These are phyloP conservation scores for Rhododendron henanense DNA, from an alignment of 148 eudicot genomes.

Conservation along the genomic window DNA sequence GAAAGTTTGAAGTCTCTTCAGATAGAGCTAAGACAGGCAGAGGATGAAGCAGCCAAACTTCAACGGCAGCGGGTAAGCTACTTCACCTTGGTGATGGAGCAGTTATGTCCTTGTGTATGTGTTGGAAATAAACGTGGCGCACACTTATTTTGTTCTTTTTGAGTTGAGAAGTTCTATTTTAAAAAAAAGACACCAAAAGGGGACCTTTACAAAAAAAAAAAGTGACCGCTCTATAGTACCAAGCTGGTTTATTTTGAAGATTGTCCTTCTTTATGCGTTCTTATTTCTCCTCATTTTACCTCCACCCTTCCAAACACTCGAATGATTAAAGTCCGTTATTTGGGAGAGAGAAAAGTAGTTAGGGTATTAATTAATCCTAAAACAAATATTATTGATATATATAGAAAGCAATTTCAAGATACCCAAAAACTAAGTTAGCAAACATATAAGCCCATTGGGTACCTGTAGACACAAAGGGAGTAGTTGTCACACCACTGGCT, in stretches of 20 bases:
- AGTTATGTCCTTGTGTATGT: neutral
- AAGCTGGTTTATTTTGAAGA: neutral
- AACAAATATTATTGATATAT: neutral
- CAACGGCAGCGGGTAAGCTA: constrained; percentile 70
- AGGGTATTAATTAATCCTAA: neutral
- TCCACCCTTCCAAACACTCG: neutral
- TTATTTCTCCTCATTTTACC: neutral
- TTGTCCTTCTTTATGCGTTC: neutral
- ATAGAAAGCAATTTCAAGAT: too few relatives aligned
- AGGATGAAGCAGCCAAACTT: constrained; percentile 72
- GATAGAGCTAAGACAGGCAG: constrained; percentile 41
- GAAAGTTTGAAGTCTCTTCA: constrained; percentile 44
- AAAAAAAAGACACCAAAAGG: neutral
- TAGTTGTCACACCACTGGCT: neutral
- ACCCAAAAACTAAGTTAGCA: too few relatives aligned
- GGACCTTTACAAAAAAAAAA: neutral
- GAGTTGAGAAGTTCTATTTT: neutral
- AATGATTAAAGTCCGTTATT: neutral
- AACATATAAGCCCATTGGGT: too few relatives aligned
- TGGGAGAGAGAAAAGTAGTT: neutral
- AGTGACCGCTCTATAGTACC: neutral
- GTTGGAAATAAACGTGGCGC: neutral
- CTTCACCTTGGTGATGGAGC: neutral
- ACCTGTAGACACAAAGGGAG: too few relatives aligned
- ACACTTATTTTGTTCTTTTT: neutral